Percentiles rank a stretch among this genome's conserved stretches.
phyloP scores from a whole-genome alignment of 129 eudicot genomes.

The Kitagawia praeruptora region DNA sequence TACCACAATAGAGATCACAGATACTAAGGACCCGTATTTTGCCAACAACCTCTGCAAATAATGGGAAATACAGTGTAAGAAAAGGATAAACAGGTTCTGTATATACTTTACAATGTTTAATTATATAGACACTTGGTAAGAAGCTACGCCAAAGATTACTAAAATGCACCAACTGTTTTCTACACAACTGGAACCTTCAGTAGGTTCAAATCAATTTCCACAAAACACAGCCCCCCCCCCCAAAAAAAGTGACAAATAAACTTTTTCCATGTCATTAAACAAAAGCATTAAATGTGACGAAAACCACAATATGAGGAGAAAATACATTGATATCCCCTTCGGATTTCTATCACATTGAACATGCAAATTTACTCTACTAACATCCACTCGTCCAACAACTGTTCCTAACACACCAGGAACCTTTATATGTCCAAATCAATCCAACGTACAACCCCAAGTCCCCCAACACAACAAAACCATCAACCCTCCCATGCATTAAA shows the following conservation, averaged over 20 bases:
- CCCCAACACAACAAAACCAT: not conserved
- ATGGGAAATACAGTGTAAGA: not conserved
- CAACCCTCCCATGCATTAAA: not conserved
- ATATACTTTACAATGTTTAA: not conserved
- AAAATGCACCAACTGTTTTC: not conserved
- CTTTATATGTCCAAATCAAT: not conserved
- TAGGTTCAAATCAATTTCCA: not conserved
- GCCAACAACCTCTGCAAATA: conserved; percentile 68
- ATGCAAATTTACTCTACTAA: not conserved
- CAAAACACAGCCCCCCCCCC: not conserved
- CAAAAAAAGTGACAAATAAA: not conserved
- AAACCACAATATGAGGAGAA: not conserved
- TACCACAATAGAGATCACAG: conserved; percentile 61
- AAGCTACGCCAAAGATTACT: not conserved
- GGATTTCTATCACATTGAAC: not conserved
- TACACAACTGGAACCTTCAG: not conserved
- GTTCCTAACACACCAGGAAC: not conserved
- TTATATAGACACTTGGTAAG: not conserved
- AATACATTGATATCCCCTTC: not conserved
- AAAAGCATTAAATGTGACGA: not conserved
- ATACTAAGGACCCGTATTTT: conserved; percentile 63
- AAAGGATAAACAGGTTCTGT: not conserved
- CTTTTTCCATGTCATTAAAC: not conserved
- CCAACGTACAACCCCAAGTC: not conserved
- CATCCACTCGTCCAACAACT: not conserved